Conservation (phyloP, 1,139 yeast species). For the Hansenula anomala region DNA sequence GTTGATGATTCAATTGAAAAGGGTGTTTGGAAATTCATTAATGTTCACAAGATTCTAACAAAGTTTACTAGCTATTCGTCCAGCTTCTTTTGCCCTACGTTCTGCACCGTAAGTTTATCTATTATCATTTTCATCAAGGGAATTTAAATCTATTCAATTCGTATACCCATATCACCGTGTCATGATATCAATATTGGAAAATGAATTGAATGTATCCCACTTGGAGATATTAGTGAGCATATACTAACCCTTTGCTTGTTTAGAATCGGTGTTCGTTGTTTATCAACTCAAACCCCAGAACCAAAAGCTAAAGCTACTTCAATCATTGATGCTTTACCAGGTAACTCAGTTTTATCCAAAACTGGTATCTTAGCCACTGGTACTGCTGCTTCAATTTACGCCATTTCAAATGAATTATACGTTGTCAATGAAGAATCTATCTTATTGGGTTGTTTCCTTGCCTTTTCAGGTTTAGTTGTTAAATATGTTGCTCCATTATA, state of each 20-base stretch:
- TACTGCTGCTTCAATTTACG: constrained; percentile 91
- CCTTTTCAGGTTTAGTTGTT: constrained; percentile 70
- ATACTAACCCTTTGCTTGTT: too few relatives aligned
- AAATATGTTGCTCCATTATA: constrained; percentile 92
- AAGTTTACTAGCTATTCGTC: constrained; percentile 17
- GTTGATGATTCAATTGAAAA: neutral
- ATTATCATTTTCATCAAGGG: too few relatives aligned
- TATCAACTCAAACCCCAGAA: constrained; percentile 61
- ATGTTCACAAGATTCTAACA: neutral
- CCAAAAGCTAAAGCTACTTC: constrained; percentile 92
- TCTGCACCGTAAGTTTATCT: constrained; percentile 14
- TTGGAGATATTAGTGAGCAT: too few relatives aligned
- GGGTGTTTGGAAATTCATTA: neutral
- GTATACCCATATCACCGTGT: neutral
- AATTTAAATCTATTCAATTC: too few relatives aligned
- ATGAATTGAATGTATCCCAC: neutral
- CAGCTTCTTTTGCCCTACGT: constrained; percentile 20
- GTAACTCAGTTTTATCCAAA: constrained; percentile 81
- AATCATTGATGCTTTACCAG: constrained; percentile 90
- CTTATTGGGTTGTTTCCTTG: constrained; percentile 73
- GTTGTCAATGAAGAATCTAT: constrained; percentile 93
- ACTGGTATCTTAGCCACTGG: constrained; percentile 94
- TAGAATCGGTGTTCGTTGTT: constrained; percentile 58
- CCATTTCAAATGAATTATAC: constrained; percentile 88
- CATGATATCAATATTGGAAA: neutral